Evolutionary conservation across 2,329 filamentous ascomycete genomes (phyloP).

Genomic region (Ceratocystis diversiconidia): DNA sequence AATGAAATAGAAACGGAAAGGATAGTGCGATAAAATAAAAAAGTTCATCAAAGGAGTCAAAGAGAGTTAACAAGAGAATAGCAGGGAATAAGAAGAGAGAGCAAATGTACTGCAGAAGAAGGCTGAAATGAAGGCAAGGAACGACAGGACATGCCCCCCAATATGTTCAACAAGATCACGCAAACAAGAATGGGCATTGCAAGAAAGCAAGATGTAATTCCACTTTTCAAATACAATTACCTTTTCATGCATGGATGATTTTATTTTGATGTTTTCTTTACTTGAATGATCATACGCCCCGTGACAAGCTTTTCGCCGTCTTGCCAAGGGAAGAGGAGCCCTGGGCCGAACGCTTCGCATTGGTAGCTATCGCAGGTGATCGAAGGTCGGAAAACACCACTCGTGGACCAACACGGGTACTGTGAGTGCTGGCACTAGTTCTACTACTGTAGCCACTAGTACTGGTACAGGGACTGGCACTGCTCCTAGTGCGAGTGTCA

Average conservation of each 20-base stretch:
- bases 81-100: neutral
- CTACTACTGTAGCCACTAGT: neutral
- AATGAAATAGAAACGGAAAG: conserved; percentile 9
- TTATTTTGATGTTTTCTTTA: neutral
- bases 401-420: neutral
- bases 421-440: neutral
- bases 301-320: neutral
- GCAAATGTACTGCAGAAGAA: conserved; percentile 4
- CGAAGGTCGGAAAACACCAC: neutral
- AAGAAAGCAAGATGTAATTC: neutral
- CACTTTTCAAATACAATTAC: neutral
- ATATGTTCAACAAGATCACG: neutral
- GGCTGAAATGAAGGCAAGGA: neutral
- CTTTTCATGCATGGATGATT: neutral
- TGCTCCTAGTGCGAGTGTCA: neutral
- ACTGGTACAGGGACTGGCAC: neutral
- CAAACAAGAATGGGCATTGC: neutral
- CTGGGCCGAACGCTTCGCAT: neutral
- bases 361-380: neutral
- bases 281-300: neutral
- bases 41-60: neutral
- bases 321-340: neutral
- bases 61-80: neutral
- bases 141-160: neutral
- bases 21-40: conserved; percentile 5